These are phyloP conservation scores for Sporobolomyces roseus DNA, from an alignment of 768 basidiomycete genomes.

Conservation along the genomic window DNA sequence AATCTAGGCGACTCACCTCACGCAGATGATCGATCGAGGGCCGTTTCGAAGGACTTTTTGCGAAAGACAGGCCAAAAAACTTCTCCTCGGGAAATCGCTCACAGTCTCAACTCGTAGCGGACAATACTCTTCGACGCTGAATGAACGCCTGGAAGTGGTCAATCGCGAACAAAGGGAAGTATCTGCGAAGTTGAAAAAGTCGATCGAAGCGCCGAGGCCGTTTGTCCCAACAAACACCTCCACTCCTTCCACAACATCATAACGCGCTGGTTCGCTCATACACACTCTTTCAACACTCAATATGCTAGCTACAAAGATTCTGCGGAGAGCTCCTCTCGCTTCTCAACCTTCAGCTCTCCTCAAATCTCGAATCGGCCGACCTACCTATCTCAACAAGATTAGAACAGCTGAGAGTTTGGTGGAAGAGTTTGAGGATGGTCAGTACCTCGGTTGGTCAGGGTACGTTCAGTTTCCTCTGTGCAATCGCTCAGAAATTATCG, in stretches of 20 bases:
- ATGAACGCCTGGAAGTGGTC: no score
- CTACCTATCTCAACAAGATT: constrained; percentile 15
- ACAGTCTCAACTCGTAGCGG: no score
- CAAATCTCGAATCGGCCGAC: constrained; percentile 11
- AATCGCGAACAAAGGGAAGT: no score
- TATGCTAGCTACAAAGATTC: constrained; percentile 15
- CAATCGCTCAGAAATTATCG: not conserved
- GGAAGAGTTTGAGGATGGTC: constrained; percentile 26
- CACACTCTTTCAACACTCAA: not conserved
- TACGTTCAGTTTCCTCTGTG: not conserved
- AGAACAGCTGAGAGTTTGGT: constrained; percentile 9
- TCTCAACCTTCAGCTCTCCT: constrained; percentile 9
- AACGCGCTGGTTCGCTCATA: not conserved
- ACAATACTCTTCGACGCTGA: no score
- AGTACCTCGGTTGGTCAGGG: constrained; percentile 35
- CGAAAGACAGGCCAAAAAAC: no score
- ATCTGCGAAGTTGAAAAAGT: no score
- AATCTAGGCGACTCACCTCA: no score
- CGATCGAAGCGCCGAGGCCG: no score
- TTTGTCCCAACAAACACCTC: no score
- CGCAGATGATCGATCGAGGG: no score
- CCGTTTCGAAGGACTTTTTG: no score
- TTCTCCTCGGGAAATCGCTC: no score
- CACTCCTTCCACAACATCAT: not conserved
- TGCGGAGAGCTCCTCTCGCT: not conserved